Conservation (phyloP, 176 grass and related monocot species). For the Leersia perrieri region DNA sequence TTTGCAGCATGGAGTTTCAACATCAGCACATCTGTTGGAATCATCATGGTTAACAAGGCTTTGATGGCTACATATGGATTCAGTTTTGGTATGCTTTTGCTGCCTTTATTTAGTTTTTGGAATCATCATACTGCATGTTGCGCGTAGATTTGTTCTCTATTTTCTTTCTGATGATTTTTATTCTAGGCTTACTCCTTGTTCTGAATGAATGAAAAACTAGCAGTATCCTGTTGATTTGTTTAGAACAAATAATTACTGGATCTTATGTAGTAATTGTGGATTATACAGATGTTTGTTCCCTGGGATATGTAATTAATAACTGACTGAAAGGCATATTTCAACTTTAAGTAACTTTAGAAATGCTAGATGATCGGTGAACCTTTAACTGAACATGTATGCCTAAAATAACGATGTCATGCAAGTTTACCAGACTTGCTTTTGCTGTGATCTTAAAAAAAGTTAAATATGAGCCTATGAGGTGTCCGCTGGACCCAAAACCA, state of each 20-base stretch:
- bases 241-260: not conserved
- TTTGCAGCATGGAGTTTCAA: conserved; percentile 84
- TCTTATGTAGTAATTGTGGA: not conserved
- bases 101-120: not conserved
- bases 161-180: not conserved
- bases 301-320: not conserved
- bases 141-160: not conserved
- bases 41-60: conserved; percentile 95
- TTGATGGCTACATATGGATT: conserved; percentile 76
- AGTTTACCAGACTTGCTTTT: not conserved
- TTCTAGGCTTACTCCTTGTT: not conserved
- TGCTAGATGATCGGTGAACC: not conserved
- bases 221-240: not conserved
- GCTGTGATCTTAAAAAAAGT: not conserved
- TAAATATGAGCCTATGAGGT: not conserved
- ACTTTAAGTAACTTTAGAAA: not conserved
- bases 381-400: not conserved
- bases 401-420: not conserved
- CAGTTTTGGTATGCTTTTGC: conserved; percentile 57
- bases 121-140: not conserved
- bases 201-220: not conserved
- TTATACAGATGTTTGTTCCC: not conserved
- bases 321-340: not conserved
- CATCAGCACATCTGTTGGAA: conserved; percentile 70
- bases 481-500: not conserved